Base-by-base conservation (phyloP, 768 basidiomycete species). In the Mycena pura region DNA sequence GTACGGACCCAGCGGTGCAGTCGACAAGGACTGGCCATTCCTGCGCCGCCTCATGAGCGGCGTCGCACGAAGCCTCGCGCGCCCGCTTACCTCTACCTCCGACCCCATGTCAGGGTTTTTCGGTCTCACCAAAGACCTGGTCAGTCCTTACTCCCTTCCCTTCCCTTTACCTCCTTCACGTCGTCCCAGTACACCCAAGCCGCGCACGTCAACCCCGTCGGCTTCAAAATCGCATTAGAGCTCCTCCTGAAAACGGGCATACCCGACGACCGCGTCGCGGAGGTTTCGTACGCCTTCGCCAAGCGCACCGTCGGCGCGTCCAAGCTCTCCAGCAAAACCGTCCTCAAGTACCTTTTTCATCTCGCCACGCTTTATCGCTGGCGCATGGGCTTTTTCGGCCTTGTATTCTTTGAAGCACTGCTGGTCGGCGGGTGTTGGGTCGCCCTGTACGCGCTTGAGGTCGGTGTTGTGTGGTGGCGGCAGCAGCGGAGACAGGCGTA, bases 211-310 rank as follows among this genome's bases (percentile, higher is more conserved):
- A 47, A 27, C 52, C 51, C 60, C 19, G 22, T 34, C 6, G 60
- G 60, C 34, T 61, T 61, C 60, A 61, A 61, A 43, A 61, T 61
- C 60, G 60, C 45, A 21, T 38, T 61, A 28, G 60, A 61, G 36
- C 52, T 61, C 34, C 38, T 61, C 11, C 45, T 61, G 21, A 41
- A 40, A 29, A 31, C 52, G 11, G 27, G 14, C 9, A 22, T 40
- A 21, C 38, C 59, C 9, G 19, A 14, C 27, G 21, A 31, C 22
- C 10, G 15, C 25, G 7, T 43, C 14, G 25, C n/a, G 7, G 58
- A 60, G 17, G 38, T 61, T 7, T 31, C 52, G 13, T 61, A 55
- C 25, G n/a, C 45, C 6, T 61, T 61, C 31, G 45, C 25, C 13
- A 32, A 31, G 34, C 24, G 60, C 25, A 55, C 45, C 21, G 28